Evolutionary conservation across 345 rosid species (phyloP), one percentile per base, ranked within the genome.

Genomic region (Microcos paniculata): DNA sequence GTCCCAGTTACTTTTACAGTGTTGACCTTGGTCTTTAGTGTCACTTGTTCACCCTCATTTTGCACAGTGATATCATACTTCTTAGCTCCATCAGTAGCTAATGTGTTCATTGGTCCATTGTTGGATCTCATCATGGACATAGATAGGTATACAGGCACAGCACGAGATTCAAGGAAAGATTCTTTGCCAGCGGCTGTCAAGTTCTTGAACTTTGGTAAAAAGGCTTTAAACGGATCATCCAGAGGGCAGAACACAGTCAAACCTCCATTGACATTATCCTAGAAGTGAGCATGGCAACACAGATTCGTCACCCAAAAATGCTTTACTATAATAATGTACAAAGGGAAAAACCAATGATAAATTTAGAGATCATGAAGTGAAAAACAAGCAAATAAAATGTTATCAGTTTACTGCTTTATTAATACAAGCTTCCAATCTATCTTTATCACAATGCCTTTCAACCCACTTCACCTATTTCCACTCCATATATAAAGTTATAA

Each of bases 231-330:
- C 35, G 97, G 80, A 74, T 88, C 97, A 48, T 96, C 99, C 62
- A 87, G 77, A 31, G 99, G 99, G 84, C 99, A 96, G 79, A 94
- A 94, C 79, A 89, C 93, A n/a, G 99, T 94, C 82, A 96, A 85
- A 77, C 99, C 99, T 86, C 98, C 97, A 24, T 80, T 90, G 35
- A 84, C 28, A 78, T 76, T 85, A 70, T 86, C 94, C 99, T 96
- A 89, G 43, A 72, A 74, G n/a, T 24, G 11, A 61, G 57, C 19
- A 58, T 24, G 4, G 19, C 65, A 68, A 49, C 28, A 49, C 21
- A 21, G 23, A 19, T 72, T 59, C 55, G 45, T 45, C 56, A 49
- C 31, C 18, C 24, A 33, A 24, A 40, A 72, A 14, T 7, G 49
- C 26, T 64, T 64, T 13, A 9, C 15, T 4, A n/a, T 42, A 11